Evolutionary conservation across 176 grass and related monocot species (phyloP).

Genomic region (Bolboschoenus planiculmis): DNA sequence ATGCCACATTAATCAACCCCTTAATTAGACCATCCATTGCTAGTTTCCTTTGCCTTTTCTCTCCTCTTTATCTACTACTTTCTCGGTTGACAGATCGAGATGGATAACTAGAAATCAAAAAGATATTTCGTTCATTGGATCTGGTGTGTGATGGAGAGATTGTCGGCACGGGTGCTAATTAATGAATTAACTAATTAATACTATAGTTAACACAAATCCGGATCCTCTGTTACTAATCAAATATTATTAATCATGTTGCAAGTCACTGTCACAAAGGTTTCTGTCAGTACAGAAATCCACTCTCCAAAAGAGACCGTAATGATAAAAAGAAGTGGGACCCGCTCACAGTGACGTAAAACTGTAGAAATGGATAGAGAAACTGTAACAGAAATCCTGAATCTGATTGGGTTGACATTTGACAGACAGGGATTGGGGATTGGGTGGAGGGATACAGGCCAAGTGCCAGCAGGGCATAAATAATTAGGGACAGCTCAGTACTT

Average conservation of each 20-base stretch:
- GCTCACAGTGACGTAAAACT: neutral
- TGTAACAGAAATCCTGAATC: neutral
- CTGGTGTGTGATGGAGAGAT: conserved; percentile 10
- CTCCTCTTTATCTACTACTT: neutral
- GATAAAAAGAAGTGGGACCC: neutral
- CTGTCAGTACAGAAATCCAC: neutral
- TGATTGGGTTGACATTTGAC: neutral
- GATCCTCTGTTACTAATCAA: neutral
- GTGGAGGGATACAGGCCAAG: neutral
- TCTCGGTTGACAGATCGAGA: neutral
- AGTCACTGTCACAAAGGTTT: too few relatives aligned
- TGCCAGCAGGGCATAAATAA: neutral
- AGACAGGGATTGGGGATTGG: neutral
- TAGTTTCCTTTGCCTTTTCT: neutral
- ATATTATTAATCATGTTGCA: neutral
- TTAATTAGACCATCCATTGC: conserved; percentile 78
- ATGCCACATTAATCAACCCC: conserved; percentile 58
- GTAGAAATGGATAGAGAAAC: neutral
- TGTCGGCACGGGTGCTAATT: neutral
- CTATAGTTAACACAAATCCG: neutral
- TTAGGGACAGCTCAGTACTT: neutral
- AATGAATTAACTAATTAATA: neutral
- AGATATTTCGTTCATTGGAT: conserved; percentile 29
- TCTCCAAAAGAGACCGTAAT: neutral
- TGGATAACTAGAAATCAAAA: neutral